Evolutionary conservation across 352 stramenopile species (phyloP).

Genomic region (Saprolegnia diclina): DNA sequence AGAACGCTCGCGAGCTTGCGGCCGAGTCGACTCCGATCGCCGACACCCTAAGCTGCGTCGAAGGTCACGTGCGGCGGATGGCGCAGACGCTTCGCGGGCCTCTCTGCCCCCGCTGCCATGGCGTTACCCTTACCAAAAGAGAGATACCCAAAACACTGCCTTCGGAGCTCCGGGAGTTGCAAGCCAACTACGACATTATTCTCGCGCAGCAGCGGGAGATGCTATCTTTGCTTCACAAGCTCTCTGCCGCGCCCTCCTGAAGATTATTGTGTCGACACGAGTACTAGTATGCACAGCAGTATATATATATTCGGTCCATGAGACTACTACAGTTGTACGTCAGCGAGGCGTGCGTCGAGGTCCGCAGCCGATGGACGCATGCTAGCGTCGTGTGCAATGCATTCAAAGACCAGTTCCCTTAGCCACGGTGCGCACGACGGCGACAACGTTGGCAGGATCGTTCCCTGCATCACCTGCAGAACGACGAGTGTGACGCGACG

Average conservation of each 20-base stretch:
- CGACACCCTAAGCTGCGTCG: neutral
- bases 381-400: neutral
- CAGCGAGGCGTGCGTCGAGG: neutral
- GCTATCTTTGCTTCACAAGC: neutral
- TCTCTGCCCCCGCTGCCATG: neutral
- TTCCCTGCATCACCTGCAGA: conserved; percentile 20
- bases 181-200: neutral
- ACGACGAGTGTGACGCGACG: neutral
- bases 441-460: conserved; percentile 12
- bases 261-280: too few relatives aligned
- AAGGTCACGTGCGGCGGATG: neutral
- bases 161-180: neutral
- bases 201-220: neutral
- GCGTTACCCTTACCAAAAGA: neutral
- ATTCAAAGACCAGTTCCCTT: neutral
- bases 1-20: neutral
- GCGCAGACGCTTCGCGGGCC: neutral
- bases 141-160: neutral
- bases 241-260: neutral
- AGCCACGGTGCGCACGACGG: conserved; percentile 16
- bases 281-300: too few relatives aligned
- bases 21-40: neutral
- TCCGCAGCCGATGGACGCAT: neutral
- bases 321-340: neutral
- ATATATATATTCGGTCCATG: neutral